Evolutionary conservation across 306 rosid species (phyloP), one percentile per base, ranked within the genome.

Genomic region (Trifolium dubium): DNA sequence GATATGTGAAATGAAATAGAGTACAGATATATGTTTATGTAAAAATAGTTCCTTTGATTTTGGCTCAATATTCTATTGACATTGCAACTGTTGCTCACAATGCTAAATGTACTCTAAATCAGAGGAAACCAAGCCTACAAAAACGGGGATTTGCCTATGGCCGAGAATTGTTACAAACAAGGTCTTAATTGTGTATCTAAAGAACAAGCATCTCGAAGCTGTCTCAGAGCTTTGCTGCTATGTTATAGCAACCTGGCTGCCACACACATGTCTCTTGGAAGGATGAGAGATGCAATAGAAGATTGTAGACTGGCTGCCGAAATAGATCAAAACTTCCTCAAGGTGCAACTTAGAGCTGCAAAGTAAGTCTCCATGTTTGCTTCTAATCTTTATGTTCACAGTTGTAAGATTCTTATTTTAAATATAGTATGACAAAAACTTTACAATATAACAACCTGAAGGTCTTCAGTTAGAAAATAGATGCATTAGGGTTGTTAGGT

Each of bases 221-320:
- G 93, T 84, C 92, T 92, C 56, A 88, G 95, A 86, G 92, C 90
- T 41, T 81, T 92, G 88, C 86, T 94, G 89, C 89, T 94, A 11
- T 92, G 99, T 77, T 94, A 94, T 77, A 94, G 99, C 86, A 94
- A 94, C 84, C 93, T 96, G 67, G 98, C 97, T 84, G 99, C 99
- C 71, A 88, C 98, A 46, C 90, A 88, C 51, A 92, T 94, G 90
- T 77, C 97, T 82, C 93, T 94, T 83, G 97, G 99, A 78, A 88
- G 86, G 84, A 73, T 94, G 86, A 89, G 91, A 80, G 98, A 87
- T 80, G 99, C 96, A 31, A 80, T 92, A 73, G 84, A 72, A 68
- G 99, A 94, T 78, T 94, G 98, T 87, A 76, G 72, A 81, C 78
- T 86, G 86, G 95, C 96, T 80, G 82, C 90, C 54, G 84, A 87